Evolutionary conservation across 164 flowering plant species (phyloP).

Genomic region (Berberis thunbergii): DNA sequence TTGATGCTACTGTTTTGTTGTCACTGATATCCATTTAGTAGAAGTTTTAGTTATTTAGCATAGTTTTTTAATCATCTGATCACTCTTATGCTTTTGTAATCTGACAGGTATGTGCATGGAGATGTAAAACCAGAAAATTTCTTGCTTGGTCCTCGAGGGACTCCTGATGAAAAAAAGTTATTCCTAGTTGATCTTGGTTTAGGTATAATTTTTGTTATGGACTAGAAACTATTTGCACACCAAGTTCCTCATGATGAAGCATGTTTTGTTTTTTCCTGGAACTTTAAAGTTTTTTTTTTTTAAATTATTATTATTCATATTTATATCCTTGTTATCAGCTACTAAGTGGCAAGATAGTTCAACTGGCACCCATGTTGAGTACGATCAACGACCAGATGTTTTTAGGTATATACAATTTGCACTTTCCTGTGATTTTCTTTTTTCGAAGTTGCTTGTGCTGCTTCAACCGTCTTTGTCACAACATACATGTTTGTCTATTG

Average conservation of each 20-base stretch:
- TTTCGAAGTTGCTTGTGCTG: neutral
- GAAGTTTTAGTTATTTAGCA: neutral
- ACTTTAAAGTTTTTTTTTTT: too few relatives aligned
- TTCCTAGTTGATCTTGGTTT: slow-evolving; percentile 94
- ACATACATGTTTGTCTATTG: neutral
- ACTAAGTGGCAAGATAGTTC: slow-evolving; percentile 75
- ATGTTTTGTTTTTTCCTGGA: neutral
- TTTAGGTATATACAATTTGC: slow-evolving; percentile 39
- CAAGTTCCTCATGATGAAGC: neutral
- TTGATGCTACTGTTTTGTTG: neutral
- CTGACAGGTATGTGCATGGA: slow-evolving; percentile 78
- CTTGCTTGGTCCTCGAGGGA: slow-evolving; percentile 88
- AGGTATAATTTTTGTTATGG: slow-evolving; percentile 31
- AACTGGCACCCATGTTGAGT: slow-evolving; percentile 73
- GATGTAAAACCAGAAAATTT: slow-evolving; percentile 98
- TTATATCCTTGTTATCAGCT: slow-evolving; percentile 37
- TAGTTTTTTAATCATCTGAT: too few relatives aligned
- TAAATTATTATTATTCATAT: too few relatives aligned
- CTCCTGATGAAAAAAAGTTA: slow-evolving; percentile 73
- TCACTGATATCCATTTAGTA: too few relatives aligned
- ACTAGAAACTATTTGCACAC: neutral
- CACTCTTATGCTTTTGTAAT: too few relatives aligned
- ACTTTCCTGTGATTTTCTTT: neutral
- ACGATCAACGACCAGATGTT: slow-evolving; percentile 94
- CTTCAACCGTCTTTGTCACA: neutral